Base-by-base conservation (phyloP, 768 basidiomycete species). In the Boletus tomentosulus region DNA sequence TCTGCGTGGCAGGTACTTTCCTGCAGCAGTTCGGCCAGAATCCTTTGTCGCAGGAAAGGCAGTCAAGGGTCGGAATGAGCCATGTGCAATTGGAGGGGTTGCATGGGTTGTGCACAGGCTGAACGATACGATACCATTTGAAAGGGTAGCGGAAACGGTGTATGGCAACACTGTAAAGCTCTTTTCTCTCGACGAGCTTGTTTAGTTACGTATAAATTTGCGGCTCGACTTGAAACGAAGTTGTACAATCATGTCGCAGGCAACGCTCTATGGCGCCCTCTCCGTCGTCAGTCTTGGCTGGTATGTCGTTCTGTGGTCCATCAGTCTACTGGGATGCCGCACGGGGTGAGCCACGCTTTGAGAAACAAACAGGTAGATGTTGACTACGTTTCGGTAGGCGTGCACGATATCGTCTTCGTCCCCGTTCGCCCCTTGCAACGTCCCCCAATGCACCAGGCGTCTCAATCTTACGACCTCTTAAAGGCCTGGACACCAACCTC, bases 401-500 rank as follows among this genome's bases (percentile, higher is more conserved):
- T 15, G 82, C 76, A 64, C 80, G 90, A 43, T 97, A 94, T 68
- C 78, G 85, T 43, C 71, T 78, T 48, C 80, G 84, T 31, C 84
- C 84, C 28, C 78, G 79, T 16, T 85, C 85, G 6, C 85, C 83
- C 30, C 74, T 81, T 33, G 72, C 81, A 6, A 74, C 76, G n/a
- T 74, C 80, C 28, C 67, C 75, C 10, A 65, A 75, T 16, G 80
- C 82, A 3, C 93, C 94, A 11, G 96, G 94, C 19, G 96, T 98
- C 30, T 92, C 94, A 3, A 92, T 98, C 61, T 78, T 98, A 47
- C 84, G 97, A 44, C 97, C 97, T 7, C 77, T 99, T 48, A 95
- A 95, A 68, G 97, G 97, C 13, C 76, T 99, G 24, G 97, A 99
- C 71, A 82, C 87, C 54, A 98, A 98, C 68, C 80, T 99, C 19